Conservation (phyloP, 495 filamentous ascomycete species). For the Xylona heveae region DNA sequence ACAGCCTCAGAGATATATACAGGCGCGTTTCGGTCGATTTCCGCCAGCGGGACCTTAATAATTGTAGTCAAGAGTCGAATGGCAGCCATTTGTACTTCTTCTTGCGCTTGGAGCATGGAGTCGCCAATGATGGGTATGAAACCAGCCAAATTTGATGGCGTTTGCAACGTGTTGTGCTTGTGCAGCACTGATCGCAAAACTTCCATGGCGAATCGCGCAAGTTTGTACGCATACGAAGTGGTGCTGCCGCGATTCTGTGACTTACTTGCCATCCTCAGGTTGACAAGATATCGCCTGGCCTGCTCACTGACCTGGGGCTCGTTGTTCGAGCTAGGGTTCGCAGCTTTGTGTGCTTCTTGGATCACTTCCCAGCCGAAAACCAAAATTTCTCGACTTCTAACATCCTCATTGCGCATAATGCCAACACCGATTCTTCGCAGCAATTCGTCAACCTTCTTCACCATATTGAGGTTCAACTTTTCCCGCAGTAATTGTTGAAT, state of each 20-base stretch:
- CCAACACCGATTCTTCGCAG: slow-evolving; percentile 66
- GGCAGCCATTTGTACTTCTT: slow-evolving; percentile 74
- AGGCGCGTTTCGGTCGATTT: slow-evolving; percentile 41
- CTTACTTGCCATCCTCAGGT: slow-evolving; percentile 46
- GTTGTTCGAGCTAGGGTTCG: slow-evolving; percentile 21
- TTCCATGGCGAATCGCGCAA: slow-evolving; percentile 71
- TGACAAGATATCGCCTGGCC: slow-evolving; percentile 54
- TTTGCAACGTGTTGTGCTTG: slow-evolving; percentile 62
- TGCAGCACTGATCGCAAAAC: slow-evolving; percentile 59
- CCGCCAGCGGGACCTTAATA: slow-evolving; percentile 59
- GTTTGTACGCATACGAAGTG: slow-evolving; percentile 59
- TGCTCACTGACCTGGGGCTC: slow-evolving; percentile 30
- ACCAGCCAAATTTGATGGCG: slow-evolving; percentile 51
- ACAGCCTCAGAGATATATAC: slow-evolving; percentile 71
- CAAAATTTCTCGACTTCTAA: slow-evolving; percentile 54
- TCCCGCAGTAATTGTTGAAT: slow-evolving; percentile 58
- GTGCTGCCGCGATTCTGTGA: slow-evolving; percentile 38
- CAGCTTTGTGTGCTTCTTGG: slow-evolving; percentile 42
- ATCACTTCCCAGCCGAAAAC: slow-evolving; percentile 90
- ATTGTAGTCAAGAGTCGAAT: slow-evolving; percentile 67
- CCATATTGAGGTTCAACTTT: slow-evolving; percentile 56
- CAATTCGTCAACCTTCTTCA: slow-evolving; percentile 78
- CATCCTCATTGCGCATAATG: slow-evolving; percentile 54
- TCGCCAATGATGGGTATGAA: slow-evolving; percentile 83
- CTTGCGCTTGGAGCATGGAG: slow-evolving; percentile 56